phyloP scores from a whole-genome alignment of 345 rosid genomes.

The Aquilaria malaccensis region DNA sequence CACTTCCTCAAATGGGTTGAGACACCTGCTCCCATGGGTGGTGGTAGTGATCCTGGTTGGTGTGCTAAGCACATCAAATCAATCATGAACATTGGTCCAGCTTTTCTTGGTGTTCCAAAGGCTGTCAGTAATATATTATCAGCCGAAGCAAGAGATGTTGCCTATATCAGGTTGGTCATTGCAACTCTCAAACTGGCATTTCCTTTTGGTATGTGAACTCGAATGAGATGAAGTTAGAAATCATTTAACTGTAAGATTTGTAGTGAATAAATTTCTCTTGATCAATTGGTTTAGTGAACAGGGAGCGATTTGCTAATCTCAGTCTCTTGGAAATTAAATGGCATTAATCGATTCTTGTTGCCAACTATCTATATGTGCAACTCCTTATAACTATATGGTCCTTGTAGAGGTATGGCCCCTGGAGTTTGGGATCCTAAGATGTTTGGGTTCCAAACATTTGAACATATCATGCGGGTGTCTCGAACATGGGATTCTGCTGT shows the following conservation, averaged over 20 bases:
- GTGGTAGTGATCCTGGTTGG: conserved; percentile 60
- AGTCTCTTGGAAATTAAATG: too few species aligned
- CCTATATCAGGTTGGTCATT: conserved; percentile 40
- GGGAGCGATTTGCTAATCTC: too few species aligned
- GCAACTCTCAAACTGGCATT: background rate
- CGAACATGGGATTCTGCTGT: conserved; percentile 72
- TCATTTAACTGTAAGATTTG: background rate
- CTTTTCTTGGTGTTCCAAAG: conserved; percentile 70
- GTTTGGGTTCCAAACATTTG: conserved; percentile 49
- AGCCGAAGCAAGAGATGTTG: conserved; percentile 49
- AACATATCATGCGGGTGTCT: conserved; percentile 47
- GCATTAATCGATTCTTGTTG: too few species aligned
- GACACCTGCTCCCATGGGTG: conserved; percentile 52
- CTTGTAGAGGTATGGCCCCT: conserved; percentile 45
- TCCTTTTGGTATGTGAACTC: background rate
- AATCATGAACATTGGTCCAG: conserved; percentile 58
- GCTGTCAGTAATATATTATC: conserved; percentile 50
- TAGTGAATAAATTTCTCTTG: background rate
- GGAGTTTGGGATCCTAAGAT: conserved; percentile 43
- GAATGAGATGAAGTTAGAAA: background rate
- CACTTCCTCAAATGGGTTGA: conserved; percentile 88
- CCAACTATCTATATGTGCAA: too few species aligned
- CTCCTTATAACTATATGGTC: background rate
- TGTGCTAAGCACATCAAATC: conserved; percentile 65
- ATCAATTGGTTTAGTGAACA: background rate